Conservation (phyloP, 495 filamentous ascomycete genomes). For the Lepraria neglecta region DNA sequence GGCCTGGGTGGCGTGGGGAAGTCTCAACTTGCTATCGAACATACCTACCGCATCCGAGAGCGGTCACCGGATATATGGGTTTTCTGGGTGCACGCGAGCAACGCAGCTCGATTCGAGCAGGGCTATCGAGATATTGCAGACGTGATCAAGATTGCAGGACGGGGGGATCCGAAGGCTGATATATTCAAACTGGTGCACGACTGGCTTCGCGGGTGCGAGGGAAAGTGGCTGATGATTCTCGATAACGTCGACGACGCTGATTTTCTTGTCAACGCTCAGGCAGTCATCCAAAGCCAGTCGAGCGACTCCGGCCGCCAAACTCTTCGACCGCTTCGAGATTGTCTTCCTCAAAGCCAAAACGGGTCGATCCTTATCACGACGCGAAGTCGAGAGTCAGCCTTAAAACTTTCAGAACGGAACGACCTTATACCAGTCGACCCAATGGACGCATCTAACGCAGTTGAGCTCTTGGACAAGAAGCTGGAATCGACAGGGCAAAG, state of each 20-base stretch:
- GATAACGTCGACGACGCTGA: slow-evolving; percentile 35
- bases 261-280: slow-evolving; percentile 21
- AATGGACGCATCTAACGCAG: too few relatives aligned
- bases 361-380: too few relatives aligned
- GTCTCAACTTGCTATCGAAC: slow-evolving; percentile 32
- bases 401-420: too few relatives aligned
- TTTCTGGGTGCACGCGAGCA: slow-evolving; percentile 44
- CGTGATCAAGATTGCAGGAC: slow-evolving; percentile 26
- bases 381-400: too few relatives aligned
- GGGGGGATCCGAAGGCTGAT: slow-evolving; percentile 8
- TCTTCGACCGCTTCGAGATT: too few relatives aligned
- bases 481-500: too few relatives aligned
- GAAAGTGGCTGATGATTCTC: slow-evolving; percentile 34
- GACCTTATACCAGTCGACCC: too few relatives aligned
- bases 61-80: slow-evolving; percentile 32
- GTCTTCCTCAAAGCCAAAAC: too few relatives aligned
- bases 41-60: slow-evolving; percentile 35
- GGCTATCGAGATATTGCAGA: slow-evolving; percentile 40
- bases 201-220: slow-evolving; percentile 17
- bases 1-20: too few relatives aligned
- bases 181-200: slow-evolving; percentile 18
- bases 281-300: too few relatives aligned
- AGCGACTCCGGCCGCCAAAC: too few relatives aligned
- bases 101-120: slow-evolving; percentile 36
- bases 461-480: too few relatives aligned